These are phyloP conservation scores for Starmerella apicola DNA, from an alignment of 805 yeast species.

Conservation along the genomic window DNA sequence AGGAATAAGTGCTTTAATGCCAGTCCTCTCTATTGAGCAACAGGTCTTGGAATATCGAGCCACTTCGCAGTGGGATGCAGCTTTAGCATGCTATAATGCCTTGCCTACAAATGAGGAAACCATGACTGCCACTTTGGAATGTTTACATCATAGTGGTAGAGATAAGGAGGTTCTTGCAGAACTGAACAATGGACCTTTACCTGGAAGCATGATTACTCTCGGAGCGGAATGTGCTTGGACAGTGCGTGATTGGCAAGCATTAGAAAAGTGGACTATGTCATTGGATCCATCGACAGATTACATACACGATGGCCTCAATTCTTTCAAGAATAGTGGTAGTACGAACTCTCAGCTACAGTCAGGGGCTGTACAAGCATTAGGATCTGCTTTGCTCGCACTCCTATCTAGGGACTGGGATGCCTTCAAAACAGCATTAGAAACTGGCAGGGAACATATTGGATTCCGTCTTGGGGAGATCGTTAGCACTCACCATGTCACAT, in stretches of 20 bases:
- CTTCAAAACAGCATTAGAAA: conserved; percentile 33
- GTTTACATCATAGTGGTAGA: conserved; percentile 63
- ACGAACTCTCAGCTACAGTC: conserved; percentile 10
- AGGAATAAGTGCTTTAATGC: conserved; percentile 66
- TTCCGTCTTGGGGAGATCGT: conserved; percentile 38
- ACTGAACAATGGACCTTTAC: conserved; percentile 27
- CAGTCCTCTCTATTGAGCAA: conserved; percentile 53
- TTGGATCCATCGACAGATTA: conserved; percentile 7
- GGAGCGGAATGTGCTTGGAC: conserved; percentile 69
- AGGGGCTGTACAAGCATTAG: conserved; percentile 25
- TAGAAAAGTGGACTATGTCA: conserved; percentile 30
- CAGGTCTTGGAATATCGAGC: conserved; percentile 72
- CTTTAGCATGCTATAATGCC: conserved; percentile 71
- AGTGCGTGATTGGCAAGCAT: conserved; percentile 39
- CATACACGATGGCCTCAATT: no score
- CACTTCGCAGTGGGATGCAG: conserved; percentile 74
- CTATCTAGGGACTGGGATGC: conserved; percentile 26
- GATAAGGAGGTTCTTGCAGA: conserved; percentile 52
- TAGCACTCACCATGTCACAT: conserved; percentile 29
- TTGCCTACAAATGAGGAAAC: conserved; percentile 29
- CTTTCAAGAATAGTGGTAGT: background rate
- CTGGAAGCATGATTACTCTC: conserved; percentile 32
- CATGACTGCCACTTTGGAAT: conserved; percentile 42
- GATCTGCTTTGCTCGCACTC: conserved; percentile 45
- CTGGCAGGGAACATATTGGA: conserved; percentile 51